phyloP scores from a whole-genome alignment of 1,139 yeast genomes.

The Suhomyces ambrosiae region DNA sequence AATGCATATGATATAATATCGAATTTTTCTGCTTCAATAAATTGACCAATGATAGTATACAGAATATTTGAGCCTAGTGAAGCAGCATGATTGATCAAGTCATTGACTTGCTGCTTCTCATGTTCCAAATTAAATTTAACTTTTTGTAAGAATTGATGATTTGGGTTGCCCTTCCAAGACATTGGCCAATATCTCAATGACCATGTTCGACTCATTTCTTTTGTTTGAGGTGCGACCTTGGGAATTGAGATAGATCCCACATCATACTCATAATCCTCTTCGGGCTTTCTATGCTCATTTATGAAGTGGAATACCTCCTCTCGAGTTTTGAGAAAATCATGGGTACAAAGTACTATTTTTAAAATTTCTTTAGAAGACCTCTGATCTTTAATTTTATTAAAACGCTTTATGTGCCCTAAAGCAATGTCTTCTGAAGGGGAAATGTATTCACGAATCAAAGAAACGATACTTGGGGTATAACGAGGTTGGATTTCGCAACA shows the following conservation, averaged over 20 bases:
- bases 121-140: constrained; percentile 48
- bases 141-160: constrained; percentile 67
- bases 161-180: constrained; percentile 91
- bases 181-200: constrained; percentile 77
- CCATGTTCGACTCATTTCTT: constrained; percentile 67
- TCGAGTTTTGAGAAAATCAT: constrained; percentile 18
- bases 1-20: constrained; percentile 24
- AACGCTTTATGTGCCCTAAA: constrained; percentile 38
- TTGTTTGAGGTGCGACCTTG: constrained; percentile 57
- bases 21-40: constrained; percentile 14
- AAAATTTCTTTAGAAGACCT: constrained; percentile 16
- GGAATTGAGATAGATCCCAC: constrained; percentile 41
- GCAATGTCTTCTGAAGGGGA: constrained; percentile 29
- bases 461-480: constrained; percentile 31
- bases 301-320: constrained; percentile 19
- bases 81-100: constrained; percentile 24
- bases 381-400: constrained; percentile 23
- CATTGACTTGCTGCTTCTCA: constrained; percentile 43
- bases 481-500: constrained; percentile 40
- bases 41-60: constrained; percentile 29
- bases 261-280: neutral
- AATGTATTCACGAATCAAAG: constrained; percentile 29
- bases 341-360: constrained; percentile 34
- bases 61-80: constrained; percentile 12
- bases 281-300: neutral